phyloP scores from a whole-genome alignment of 2,329 filamentous ascomycete genomes.

The Ceratocystis papillata region DNA sequence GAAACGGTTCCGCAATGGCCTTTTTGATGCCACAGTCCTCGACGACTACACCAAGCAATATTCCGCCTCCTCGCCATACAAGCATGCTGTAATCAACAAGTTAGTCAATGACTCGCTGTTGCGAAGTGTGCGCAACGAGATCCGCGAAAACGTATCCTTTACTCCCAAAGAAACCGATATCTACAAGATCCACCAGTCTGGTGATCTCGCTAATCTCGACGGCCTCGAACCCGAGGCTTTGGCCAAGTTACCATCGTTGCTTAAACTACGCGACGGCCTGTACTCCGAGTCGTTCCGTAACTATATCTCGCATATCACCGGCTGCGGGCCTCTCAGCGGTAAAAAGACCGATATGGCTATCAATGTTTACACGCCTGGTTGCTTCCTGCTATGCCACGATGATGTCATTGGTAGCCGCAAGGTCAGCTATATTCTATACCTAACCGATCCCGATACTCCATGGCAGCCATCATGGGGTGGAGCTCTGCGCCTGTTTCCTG shows the following conservation, averaged over 20 bases:
- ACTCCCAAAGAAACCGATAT: conserved; percentile 99
- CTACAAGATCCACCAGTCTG: conserved; percentile 98
- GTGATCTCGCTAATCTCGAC: conserved; percentile 91
- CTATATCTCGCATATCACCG: conserved; percentile 78
- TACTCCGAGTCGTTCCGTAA: conserved; percentile 84
- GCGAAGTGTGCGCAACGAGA: conserved; percentile 76
- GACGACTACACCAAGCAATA: conserved; percentile 51
- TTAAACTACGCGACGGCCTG: conserved; percentile 82
- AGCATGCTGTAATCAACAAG: conserved; percentile 77
- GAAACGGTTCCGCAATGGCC: conserved; percentile 51
- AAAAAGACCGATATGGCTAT: conserved; percentile 98
- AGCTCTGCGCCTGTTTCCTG: conserved; percentile 76
- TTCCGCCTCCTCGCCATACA: conserved; percentile 61
- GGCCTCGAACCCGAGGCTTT: conserved; percentile 80
- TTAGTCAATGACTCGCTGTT: conserved; percentile 74
- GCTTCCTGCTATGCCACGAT: conserved; percentile 91
- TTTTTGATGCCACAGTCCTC: conserved; percentile 52
- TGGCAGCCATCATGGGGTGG: conserved; percentile 93
- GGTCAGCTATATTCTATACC: conserved; percentile 93
- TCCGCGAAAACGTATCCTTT: conserved; percentile 82
- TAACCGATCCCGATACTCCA: conserved; percentile 80
- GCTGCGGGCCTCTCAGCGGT: conserved; percentile 76
- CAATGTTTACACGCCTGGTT: conserved; percentile 94
- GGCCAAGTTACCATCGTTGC: conserved; percentile 75
- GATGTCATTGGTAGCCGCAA: conserved; percentile 96